These are phyloP conservation scores for Lipomyces sp. DNA, from an alignment of 805 yeast genomes.

Conservation along the genomic window DNA sequence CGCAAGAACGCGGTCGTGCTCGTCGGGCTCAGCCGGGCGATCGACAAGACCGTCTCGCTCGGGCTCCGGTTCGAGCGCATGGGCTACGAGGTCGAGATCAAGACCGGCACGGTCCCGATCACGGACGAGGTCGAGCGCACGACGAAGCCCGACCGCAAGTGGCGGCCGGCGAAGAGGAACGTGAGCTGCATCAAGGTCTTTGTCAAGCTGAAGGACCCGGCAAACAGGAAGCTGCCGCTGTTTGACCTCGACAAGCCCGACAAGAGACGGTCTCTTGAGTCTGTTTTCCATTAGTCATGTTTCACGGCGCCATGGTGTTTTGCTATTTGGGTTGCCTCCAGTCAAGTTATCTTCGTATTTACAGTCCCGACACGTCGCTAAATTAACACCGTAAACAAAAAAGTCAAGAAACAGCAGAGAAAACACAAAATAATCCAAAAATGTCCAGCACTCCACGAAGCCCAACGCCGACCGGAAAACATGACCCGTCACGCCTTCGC, in stretches of 20 bases:
- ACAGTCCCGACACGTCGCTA: no score
- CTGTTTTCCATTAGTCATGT: no score
- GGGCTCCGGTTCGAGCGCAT: conserved; percentile 18
- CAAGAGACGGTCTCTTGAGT: no score
- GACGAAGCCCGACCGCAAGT: background rate
- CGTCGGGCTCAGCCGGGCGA: conserved; percentile 22
- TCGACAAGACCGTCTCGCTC: conserved; percentile 22
- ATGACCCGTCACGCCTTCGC: conserved; percentile 16
- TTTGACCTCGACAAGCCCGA: no score
- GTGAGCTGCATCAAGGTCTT: conserved; percentile 2
- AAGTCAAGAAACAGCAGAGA: background rate
- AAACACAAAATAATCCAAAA: background rate
- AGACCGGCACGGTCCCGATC: conserved; percentile 9
- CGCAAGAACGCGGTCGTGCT: conserved; percentile 3
- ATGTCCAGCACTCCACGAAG: background rate
- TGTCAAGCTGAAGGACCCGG: background rate
- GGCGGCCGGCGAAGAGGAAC: background rate
- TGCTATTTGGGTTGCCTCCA: no score
- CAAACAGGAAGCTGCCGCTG: no score
- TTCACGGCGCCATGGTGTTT: no score
- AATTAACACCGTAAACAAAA: no score
- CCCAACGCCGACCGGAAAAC: background rate
- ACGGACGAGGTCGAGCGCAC: conserved; percentile 13
- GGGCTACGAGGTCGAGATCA: conserved; percentile 13
- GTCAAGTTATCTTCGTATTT: no score